These are phyloP conservation scores for Boletellus dicymbophilus DNA, from an alignment of 1,284 basidiomycete species.

Conservation along the genomic window DNA sequence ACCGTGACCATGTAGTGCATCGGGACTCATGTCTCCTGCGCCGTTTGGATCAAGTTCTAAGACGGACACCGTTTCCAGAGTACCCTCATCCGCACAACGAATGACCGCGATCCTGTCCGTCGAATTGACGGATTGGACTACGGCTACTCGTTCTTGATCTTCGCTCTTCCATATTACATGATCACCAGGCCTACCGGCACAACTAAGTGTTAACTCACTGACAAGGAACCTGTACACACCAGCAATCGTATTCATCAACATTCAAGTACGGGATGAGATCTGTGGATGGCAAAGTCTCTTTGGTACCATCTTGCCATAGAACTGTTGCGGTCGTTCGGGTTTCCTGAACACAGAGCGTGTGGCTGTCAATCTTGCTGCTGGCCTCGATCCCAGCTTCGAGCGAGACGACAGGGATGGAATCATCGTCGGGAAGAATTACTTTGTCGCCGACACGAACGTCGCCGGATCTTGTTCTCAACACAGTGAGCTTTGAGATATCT, in stretches of 20 bases:
- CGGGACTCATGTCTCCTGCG: conserved; percentile 47
- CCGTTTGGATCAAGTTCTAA: conserved; percentile 90
- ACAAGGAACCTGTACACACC: conserved; percentile 47
- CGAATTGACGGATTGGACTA: conserved; percentile 82
- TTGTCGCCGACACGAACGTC: conserved; percentile 73
- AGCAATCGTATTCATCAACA: conserved; percentile 84
- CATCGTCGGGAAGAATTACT: conserved; percentile 52
- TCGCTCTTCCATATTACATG: conserved; percentile 87
- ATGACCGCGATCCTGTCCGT: conserved; percentile 71
- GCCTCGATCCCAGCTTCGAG: conserved; percentile 55
- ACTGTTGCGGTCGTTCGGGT: conserved; percentile 73
- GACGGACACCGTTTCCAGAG: conserved; percentile 72
- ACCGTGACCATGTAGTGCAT: conserved; percentile 40
- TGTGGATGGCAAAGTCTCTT: conserved; percentile 58
- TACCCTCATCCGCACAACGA: conserved; percentile 52
- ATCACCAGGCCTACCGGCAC: conserved; percentile 78
- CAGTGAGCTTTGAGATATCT: conserved; percentile 66
- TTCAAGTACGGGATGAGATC: conserved; percentile 82
- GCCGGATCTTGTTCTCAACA: conserved; percentile 64
- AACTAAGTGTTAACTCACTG: conserved; percentile 3
- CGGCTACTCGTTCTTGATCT: conserved; percentile 63
- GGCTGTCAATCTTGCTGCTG: conserved; percentile 48
- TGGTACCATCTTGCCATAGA: conserved; percentile 87
- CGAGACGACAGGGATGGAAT: conserved; percentile 49
- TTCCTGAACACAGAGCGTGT: conserved; percentile 66